Evolutionary conservation across 2,329 filamentous ascomycete genomes (phyloP).

Genomic region (Botrytis hyacinthi): DNA sequence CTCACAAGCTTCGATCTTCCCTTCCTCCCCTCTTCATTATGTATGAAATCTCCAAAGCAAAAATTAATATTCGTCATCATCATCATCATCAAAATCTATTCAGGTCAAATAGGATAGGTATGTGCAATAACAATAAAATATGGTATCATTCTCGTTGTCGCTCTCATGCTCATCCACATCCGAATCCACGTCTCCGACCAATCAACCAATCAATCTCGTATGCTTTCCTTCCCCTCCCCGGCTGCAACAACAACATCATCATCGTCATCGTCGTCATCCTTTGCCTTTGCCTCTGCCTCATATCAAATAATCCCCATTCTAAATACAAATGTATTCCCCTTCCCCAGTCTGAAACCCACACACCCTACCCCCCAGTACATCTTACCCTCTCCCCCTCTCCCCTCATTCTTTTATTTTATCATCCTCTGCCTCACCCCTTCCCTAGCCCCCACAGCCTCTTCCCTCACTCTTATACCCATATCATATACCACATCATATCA

Average conservation of each 20-base stretch:
- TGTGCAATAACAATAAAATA: not conserved
- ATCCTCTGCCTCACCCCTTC: not conserved
- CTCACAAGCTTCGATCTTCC: not conserved
- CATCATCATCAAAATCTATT: not conserved
- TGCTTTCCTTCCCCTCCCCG: not conserved
- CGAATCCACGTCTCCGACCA: not conserved
- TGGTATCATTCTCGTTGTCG: constrained; percentile 1
- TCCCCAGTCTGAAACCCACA: not conserved
- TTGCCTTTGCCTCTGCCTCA: not conserved
- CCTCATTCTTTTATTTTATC: not conserved
- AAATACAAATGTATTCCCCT: constrained; percentile 3
- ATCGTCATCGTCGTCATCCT: not conserved
- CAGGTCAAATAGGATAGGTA: not conserved
- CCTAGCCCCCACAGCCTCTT: not conserved
- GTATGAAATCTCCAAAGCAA: not conserved
- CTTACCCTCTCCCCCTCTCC: not conserved
- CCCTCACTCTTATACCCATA: not conserved
- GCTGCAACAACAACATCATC: too few relatives aligned
- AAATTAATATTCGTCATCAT: not conserved
- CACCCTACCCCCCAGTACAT: not conserved
- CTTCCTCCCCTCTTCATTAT: too few relatives aligned
- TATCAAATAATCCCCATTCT: constrained; percentile 5
- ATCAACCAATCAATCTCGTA: not conserved
- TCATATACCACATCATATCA: constrained; percentile 2
- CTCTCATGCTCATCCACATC: not conserved